Percentiles rank a stretch among this genome's conserved stretches.
phyloP scores from a whole-genome alignment of 345 rosid species.

The Populus davidiana region DNA sequence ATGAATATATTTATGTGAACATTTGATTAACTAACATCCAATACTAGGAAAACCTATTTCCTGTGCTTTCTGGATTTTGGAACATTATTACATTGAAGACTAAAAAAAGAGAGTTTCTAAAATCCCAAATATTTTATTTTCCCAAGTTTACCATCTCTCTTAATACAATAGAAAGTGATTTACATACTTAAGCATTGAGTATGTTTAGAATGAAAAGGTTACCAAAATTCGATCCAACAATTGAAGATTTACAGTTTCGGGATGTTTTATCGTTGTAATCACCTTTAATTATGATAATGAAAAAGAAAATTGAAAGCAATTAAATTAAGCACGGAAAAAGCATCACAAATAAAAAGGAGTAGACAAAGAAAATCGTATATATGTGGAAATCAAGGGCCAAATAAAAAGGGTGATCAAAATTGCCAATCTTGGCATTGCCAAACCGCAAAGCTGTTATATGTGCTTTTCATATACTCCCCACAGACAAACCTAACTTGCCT shows the following conservation, averaged over 20 bases:
- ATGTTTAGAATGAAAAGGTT: neutral
- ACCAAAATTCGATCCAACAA: neutral
- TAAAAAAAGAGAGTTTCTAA: too few relatives aligned
- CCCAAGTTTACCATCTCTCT: too few relatives aligned
- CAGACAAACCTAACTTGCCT: constrained; percentile 33
- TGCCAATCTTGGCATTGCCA: constrained; percentile 38
- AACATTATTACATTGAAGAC: too few relatives aligned
- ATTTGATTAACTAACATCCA: too few relatives aligned
- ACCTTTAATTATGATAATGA: neutral
- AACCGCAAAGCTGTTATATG: constrained; percentile 53
- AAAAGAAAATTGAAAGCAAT: neutral
- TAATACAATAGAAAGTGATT: too few relatives aligned
- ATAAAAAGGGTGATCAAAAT: constrained; percentile 27
- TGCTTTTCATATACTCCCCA: constrained; percentile 45
- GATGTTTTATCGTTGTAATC: too few relatives aligned
- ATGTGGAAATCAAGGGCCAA: constrained; percentile 7
- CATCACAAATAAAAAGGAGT: neutral
- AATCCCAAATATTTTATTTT: too few relatives aligned
- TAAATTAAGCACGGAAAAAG: neutral
- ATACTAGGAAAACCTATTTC: too few relatives aligned
- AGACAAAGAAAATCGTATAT: neutral
- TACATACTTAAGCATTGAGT: too few relatives aligned
- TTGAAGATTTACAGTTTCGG: neutral
- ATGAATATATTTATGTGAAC: too few relatives aligned
- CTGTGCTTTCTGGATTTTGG: too few relatives aligned